Evolutionary conservation across 2,329 filamentous ascomycete genomes (phyloP).

Genomic region (Fusarium staphyleae): DNA sequence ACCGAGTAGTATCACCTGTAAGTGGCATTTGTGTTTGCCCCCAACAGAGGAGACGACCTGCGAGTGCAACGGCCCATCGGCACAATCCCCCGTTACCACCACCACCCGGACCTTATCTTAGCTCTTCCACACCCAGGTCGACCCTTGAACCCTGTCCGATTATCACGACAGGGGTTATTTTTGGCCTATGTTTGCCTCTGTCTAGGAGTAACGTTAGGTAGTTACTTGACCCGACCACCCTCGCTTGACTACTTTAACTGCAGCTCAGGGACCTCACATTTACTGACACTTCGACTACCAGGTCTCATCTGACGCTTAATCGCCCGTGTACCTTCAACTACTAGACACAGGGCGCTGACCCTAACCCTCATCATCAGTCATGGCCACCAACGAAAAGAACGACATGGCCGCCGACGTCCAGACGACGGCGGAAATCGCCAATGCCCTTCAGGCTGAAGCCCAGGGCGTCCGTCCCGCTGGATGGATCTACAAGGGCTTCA

Average conservation of each 20-base stretch:
- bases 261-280: not conserved
- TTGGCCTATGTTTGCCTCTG: conserved; percentile 27
- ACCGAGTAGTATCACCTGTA: not conserved
- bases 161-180: conserved; percentile 30
- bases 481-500: conserved; percentile 73
- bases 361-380: conserved; percentile 19
- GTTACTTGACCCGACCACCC: conserved; percentile 1
- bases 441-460: conserved; percentile 4
- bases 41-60: not conserved
- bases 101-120: not conserved
- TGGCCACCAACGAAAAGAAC: conserved; percentile 42
- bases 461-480: conserved; percentile 51
- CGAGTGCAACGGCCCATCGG: conserved; percentile 4
- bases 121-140: conserved; percentile 16
- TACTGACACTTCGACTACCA: conserved; percentile 1
- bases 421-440: conserved; percentile 24
- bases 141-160: conserved; percentile 13
- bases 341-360: conserved; percentile 13
- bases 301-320: not conserved
- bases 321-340: not conserved
- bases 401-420: conserved; percentile 22
- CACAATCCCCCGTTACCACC: conserved; percentile 17
- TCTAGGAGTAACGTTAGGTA: conserved; percentile 1
- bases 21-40: conserved; percentile 3
- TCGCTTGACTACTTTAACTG: conserved; percentile 32